Evolutionary conservation across 495 filamentous ascomycete species (phyloP).

Genomic region (Trichoderma gamsii): DNA sequence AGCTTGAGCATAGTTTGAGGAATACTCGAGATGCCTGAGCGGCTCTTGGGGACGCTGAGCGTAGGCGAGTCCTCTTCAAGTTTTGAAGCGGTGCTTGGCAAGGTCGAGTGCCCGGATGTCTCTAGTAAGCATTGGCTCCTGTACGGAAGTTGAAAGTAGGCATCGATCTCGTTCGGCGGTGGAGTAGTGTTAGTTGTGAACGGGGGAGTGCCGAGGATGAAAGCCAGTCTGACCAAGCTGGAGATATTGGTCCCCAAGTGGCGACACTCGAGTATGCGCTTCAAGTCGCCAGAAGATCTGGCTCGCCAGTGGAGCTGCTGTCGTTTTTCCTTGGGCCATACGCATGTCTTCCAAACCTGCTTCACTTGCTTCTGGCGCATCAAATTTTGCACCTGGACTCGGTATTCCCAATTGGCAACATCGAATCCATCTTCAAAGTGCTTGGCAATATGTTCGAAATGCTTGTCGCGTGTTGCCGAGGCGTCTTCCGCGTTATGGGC

Average conservation of each 20-base stretch:
- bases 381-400: conserved; percentile 17
- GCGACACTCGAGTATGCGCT: conserved; percentile 16
- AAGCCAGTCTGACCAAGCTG: conserved; percentile 14
- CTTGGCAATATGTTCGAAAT: conserved; percentile 18
- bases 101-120: background rate
- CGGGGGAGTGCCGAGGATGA: conserved; percentile 12
- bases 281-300: conserved; percentile 16
- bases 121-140: conserved; percentile 15
- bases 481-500: conserved; percentile 11
- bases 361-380: conserved; percentile 17
- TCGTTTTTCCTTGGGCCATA: conserved; percentile 18
- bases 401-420: conserved; percentile 16
- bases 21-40: conserved; percentile 6
- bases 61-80: background rate
- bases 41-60: conserved; percentile 1
- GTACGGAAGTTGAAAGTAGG: conserved; percentile 12
- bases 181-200: conserved; percentile 12
- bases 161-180: conserved; percentile 13
- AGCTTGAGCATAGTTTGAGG: conserved; percentile 15
- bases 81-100: background rate
- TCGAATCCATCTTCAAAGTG: conserved; percentile 16
- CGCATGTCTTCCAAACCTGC: conserved; percentile 17
- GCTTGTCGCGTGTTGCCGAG: conserved; percentile 6
- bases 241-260: conserved; percentile 17
- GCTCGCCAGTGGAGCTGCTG: conserved; percentile 15